Conservation (phyloP, 345 rosid species). For the Erucastrum elatum region DNA sequence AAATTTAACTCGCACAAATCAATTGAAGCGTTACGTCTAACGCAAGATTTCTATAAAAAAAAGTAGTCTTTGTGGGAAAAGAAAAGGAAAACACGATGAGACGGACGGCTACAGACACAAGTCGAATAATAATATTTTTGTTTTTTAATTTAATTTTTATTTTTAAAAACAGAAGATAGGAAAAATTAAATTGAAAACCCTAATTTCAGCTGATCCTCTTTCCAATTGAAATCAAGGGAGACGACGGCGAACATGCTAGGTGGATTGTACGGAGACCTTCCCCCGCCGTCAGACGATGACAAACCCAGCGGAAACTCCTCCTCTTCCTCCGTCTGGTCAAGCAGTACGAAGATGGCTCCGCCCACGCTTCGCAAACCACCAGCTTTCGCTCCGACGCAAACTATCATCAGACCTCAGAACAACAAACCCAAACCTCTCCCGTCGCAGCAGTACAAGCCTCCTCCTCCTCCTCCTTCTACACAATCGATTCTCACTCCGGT, state of each 20-base stretch:
- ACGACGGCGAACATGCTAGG: not conserved
- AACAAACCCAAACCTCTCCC: slow-evolving; percentile 47
- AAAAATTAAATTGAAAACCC: too few species aligned
- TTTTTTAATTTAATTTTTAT: too few species aligned
- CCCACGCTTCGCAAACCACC: slow-evolving; percentile 87
- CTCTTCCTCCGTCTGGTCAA: not conserved
- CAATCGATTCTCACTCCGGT: slow-evolving; percentile 28
- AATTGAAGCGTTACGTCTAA: slow-evolving; percentile 19
- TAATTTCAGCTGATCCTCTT: too few species aligned
- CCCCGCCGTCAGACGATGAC: not conserved
- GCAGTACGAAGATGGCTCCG: slow-evolving; percentile 53
- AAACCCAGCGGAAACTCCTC: not conserved
- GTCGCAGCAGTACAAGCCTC: slow-evolving; percentile 28
- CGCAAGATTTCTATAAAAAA: slow-evolving; percentile 23
- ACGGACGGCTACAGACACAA: not conserved
- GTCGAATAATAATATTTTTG: not conserved
- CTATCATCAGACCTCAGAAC: slow-evolving; percentile 61
- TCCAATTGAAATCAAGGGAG: not conserved
- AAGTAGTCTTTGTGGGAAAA: not conserved
- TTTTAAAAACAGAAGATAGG: too few species aligned
- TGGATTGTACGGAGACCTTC: not conserved
- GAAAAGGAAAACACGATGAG: not conserved
- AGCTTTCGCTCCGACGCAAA: slow-evolving; percentile 61
- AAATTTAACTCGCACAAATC: slow-evolving; percentile 6
- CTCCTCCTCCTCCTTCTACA: not conserved